phyloP scores from a whole-genome alignment of 1,139 yeast genomes.

The Blastobotrys raffinosifermentans region DNA sequence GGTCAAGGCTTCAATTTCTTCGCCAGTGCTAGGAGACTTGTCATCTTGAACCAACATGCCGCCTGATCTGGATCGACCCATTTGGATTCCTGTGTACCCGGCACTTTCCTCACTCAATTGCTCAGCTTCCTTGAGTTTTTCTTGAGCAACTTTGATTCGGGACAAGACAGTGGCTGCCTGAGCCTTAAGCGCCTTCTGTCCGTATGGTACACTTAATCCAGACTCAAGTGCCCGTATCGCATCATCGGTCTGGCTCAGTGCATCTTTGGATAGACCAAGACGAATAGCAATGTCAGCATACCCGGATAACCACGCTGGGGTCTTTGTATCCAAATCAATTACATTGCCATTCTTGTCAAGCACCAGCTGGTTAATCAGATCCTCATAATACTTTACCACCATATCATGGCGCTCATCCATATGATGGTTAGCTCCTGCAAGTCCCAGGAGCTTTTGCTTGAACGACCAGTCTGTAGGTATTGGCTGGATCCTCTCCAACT shows the following conservation, averaged over 20 bases:
- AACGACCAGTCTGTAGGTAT: conserved; percentile 31
- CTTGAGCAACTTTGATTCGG: conserved; percentile 20
- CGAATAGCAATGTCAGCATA: conserved; percentile 37
- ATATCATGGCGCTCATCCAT: conserved; percentile 19
- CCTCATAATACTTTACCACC: conserved; percentile 22
- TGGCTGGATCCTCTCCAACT: conserved; percentile 25
- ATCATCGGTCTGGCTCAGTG: conserved; percentile 22
- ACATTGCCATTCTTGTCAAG: conserved; percentile 18
- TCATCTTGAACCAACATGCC: not conserved
- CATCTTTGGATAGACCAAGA: conserved; percentile 31
- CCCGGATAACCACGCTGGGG: conserved; percentile 34
- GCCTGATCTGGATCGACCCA: not conserved
- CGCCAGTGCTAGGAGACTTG: conserved; percentile 6
- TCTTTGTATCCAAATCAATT: conserved; percentile 21
- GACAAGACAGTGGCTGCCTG: conserved; percentile 27
- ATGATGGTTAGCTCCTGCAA: conserved; percentile 31
- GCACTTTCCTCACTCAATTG: conserved; percentile 40
- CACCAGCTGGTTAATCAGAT: conserved; percentile 24
- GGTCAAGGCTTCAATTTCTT: conserved; percentile 17
- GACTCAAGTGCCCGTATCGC: conserved; percentile 30
- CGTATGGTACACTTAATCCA: conserved; percentile 29
- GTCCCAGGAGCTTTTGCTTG: conserved; percentile 22
- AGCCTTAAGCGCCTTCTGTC: conserved; percentile 26
- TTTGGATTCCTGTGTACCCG: conserved; percentile 27
- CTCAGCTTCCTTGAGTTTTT: conserved; percentile 32